These are phyloP conservation scores for Moesziomyces aphidis DNA, from an alignment of 1,284 basidiomycete genomes.

Conservation along the genomic window DNA sequence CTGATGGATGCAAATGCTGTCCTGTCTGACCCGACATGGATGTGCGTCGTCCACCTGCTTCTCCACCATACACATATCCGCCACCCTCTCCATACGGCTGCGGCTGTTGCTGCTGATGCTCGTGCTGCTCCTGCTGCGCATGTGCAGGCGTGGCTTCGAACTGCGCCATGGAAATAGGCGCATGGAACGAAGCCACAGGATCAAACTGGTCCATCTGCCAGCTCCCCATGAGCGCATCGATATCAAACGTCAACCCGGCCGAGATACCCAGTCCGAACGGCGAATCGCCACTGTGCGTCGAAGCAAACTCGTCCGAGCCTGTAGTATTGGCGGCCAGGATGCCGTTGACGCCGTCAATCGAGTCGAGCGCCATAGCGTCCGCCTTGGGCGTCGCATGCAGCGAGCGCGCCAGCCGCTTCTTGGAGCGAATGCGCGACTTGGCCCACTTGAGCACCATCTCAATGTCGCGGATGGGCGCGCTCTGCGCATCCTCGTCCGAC, in stretches of 20 bases:
- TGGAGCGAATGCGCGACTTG: slow-evolving; percentile 31
- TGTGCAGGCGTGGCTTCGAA: not conserved
- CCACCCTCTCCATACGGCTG: not conserved
- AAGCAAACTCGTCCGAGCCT: slow-evolving; percentile 35
- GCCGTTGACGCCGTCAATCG: slow-evolving; percentile 19
- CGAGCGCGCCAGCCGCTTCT: slow-evolving; percentile 32
- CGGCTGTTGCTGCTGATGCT: not conserved
- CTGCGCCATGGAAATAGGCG: slow-evolving; percentile 4
- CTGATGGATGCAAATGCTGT: not conserved
- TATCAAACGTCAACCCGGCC: slow-evolving; percentile 43
- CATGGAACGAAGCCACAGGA: slow-evolving; percentile 17
- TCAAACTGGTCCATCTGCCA: slow-evolving; percentile 42
- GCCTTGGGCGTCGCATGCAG: slow-evolving; percentile 29
- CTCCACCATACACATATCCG: not conserved
- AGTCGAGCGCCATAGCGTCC: slow-evolving; percentile 22
- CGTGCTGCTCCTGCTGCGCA: slow-evolving; percentile 8
- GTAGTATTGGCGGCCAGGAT: slow-evolving; percentile 17
- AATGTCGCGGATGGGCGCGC: slow-evolving; percentile 52
- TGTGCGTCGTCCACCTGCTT: not conserved
- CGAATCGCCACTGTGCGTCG: slow-evolving; percentile 39
- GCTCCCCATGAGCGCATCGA: slow-evolving; percentile 43
- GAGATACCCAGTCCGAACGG: slow-evolving; percentile 48
- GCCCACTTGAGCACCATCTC: slow-evolving; percentile 62
- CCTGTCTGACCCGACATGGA: not conserved
- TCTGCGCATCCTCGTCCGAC: slow-evolving; percentile 55